phyloP scores from a whole-genome alignment of 768 basidiomycete genomes.

The Macrolepiota dolichaula region DNA sequence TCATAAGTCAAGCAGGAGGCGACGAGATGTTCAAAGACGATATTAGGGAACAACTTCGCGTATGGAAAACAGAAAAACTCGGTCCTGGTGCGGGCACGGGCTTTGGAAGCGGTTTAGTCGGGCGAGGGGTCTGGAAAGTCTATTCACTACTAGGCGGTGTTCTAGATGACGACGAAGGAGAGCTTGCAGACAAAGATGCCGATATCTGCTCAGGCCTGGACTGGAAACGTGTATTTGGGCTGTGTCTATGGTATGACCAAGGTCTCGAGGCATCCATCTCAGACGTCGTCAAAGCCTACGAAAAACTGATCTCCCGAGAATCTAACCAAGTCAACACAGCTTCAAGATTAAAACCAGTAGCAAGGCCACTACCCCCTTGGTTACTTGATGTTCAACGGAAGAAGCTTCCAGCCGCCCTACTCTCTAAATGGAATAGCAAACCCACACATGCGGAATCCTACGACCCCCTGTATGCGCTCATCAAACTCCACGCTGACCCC shows the following conservation, averaged over 20 bases:
- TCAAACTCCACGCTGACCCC: constrained; percentile 74
- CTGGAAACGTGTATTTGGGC: constrained; percentile 92
- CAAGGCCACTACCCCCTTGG: constrained; percentile 14
- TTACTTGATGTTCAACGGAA: constrained; percentile 30
- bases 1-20: constrained; percentile 84
- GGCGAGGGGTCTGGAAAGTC: constrained; percentile 63
- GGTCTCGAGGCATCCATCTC: constrained; percentile 67
- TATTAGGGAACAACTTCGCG: constrained; percentile 66
- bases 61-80: constrained; percentile 73
- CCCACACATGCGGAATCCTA: constrained; percentile 18
- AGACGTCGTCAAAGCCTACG: constrained; percentile 65
- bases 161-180: constrained; percentile 56
- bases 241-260: constrained; percentile 87
- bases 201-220: constrained; percentile 72
- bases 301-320: constrained; percentile 31
- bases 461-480: constrained; percentile 80
- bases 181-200: constrained; percentile 37
- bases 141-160: constrained; percentile 82
- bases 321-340: constrained; percentile 23
- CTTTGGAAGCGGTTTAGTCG: constrained; percentile 37
- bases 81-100: constrained; percentile 31
- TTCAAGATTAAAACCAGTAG: constrained; percentile 62
- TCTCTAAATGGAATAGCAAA: constrained; percentile 14
- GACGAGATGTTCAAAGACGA: constrained; percentile 73
- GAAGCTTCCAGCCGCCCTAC: neutral